Evolutionary conservation across 768 basidiomycete genomes (phyloP), one percentile per base, ranked within the genome.

Genomic region (Coprinellus micaceus): DNA sequence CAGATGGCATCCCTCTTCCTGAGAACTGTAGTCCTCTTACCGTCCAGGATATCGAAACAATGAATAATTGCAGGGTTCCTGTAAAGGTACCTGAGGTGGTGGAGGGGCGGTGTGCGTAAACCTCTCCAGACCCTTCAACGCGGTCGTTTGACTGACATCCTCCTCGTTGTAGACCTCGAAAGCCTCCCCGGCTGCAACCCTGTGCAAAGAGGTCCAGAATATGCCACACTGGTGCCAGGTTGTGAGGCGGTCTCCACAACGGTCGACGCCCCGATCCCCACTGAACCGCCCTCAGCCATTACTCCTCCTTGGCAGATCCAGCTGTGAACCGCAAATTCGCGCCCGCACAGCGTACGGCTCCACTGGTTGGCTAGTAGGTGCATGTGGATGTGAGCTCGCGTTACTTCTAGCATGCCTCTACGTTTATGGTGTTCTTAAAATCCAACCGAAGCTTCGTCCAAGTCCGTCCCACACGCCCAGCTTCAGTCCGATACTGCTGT

Each of bases 251-350:
- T 17, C 4, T 4, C 21, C 9, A 47, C 45, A 7, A 47, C 45
- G 12, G 45, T 47, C 12, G 45, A 47, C 9, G 24, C 12, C 5
- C 45, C 45, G 4, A 6, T 47, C 17, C 55, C 36, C 11, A 58
- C 52, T 11, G 33, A 22, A 6, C 56, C 45, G 58, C 67, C 58
- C 64, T 57, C 40, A 67, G 47, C 22, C 24, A 21, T 47, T 9
- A 26, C 22, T 9, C 45, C 45, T 28, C 45, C 45, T 26, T 47
- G 45, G 45, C 12, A 12, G 13, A 47, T 47, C 24, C 21, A 4
- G 21, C 41, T 43, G 5, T 43, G 41, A 43, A 22, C n/a, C 36
- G 36, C n/a, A n/a, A n/a, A n/a, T n/a, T n/a, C n/a, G n/a, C n/a
- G n/a, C n/a, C n/a, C n/a, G n/a, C n/a, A n/a, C n/a, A n/a, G n/a